phyloP scores from a whole-genome alignment of 164 flowering plant genomes.

The Chimonanthus salicifolius region DNA sequence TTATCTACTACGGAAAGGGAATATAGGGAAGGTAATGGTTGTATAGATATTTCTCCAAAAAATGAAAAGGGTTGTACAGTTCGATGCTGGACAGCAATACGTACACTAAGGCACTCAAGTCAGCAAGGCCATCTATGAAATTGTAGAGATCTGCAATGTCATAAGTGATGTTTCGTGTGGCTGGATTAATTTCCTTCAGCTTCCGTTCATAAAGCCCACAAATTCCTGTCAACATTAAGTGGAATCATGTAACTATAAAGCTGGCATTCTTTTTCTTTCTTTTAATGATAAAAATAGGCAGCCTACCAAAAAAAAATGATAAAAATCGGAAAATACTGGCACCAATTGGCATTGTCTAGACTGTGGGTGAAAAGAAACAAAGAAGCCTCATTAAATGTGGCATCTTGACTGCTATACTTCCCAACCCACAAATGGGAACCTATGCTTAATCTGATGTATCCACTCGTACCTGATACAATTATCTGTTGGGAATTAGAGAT shows the following conservation, averaged over 20 bases:
- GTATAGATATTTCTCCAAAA: not conserved
- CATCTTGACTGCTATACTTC: no score
- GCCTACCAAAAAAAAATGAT: not conserved
- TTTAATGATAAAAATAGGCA: no score
- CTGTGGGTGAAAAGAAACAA: no score
- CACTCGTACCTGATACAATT: no score
- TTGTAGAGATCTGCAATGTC: constrained; percentile 90
- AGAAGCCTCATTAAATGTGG: no score
- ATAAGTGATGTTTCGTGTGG: constrained; percentile 64
- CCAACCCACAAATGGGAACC: no score
- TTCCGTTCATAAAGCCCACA: constrained; percentile 92
- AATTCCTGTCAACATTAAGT: constrained; percentile 46
- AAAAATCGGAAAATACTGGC: no score
- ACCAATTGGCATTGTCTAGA: not conserved
- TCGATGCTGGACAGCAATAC: constrained; percentile 6
- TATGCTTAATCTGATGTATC: no score
- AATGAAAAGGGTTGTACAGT: not conserved
- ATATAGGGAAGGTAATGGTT: not conserved
- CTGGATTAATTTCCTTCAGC: constrained; percentile 84
- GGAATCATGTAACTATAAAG: not conserved
- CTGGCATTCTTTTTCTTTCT: no score
- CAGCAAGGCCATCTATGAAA: constrained; percentile 91
- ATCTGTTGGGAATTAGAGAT: no score
- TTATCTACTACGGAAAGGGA: not conserved
- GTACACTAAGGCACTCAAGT: constrained; percentile 92